Conservation (phyloP, 306 rosid genomes). For the Macrotyloma uniflorum region DNA sequence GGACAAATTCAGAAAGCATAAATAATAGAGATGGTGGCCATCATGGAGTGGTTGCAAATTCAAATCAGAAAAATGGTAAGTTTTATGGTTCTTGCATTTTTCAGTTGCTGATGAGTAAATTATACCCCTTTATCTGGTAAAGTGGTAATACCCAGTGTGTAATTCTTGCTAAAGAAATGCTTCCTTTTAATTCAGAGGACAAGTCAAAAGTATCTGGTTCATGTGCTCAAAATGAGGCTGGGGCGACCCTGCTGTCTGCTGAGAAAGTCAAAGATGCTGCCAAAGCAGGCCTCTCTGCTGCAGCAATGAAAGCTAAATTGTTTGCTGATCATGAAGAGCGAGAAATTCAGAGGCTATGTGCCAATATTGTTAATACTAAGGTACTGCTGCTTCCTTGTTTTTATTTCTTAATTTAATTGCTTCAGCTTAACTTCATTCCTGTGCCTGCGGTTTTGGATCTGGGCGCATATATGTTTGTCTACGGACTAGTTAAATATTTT, state of each 20-base stretch:
- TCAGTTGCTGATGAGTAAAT: background rate
- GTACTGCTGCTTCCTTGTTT: background rate
- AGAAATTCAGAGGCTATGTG: constrained; percentile 4
- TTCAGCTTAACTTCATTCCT: background rate
- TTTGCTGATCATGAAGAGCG: constrained; percentile 23
- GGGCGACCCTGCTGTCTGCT: background rate
- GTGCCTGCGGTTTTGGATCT: background rate
- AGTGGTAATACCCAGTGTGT: background rate
- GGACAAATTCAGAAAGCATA: background rate
- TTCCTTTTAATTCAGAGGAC: background rate
- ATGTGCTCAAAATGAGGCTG: background rate
- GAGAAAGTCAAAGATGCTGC: constrained; percentile 12
- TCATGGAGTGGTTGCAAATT: background rate
- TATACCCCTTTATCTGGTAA: background rate
- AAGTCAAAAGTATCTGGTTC: background rate
- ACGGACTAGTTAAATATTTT: background rate
- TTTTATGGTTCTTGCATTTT: background rate
- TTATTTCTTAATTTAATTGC: background rate
- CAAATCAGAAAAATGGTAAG: background rate
- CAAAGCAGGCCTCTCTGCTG: constrained; percentile 3
- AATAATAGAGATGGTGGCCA: background rate
- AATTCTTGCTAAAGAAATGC: background rate
- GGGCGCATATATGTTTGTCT: background rate
- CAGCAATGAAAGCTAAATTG: constrained; percentile 10
- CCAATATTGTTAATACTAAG: constrained; percentile 1